Evolutionary conservation across 192 early-diverging fungal species (phyloP).

Genomic region (Jimgerdemannia flammicorona): DNA sequence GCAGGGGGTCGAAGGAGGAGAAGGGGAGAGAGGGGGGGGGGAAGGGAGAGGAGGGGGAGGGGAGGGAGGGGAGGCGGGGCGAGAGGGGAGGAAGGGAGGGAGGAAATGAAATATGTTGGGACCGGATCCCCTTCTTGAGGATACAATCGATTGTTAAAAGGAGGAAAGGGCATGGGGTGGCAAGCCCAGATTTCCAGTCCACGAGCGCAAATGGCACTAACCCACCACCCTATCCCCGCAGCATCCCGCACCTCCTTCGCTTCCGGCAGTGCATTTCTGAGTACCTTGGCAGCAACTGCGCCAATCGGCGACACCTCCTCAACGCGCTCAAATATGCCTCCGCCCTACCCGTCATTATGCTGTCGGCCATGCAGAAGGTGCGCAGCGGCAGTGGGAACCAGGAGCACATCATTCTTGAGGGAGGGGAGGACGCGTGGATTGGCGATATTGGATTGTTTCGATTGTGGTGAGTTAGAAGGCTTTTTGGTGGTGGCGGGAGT

Average conservation of each 20-base stretch:
- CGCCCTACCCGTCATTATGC: constrained; percentile 70
- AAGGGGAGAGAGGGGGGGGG: not conserved
- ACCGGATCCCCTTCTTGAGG: constrained; percentile 3
- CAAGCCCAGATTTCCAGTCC: no score
- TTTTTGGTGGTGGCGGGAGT: no score
- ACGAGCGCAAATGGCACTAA: no score
- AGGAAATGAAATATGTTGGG: not conserved
- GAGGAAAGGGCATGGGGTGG: no score
- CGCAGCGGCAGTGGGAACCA: constrained; percentile 29
- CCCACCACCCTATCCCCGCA: no score
- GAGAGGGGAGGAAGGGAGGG: not conserved
- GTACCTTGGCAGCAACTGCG: constrained; percentile 53
- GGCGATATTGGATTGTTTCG: constrained; percentile 20
- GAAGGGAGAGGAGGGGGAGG: no score
- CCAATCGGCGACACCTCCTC: constrained; percentile 66
- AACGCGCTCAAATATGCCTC: constrained; percentile 94
- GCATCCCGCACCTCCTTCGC: constrained; percentile 75
- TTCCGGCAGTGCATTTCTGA: constrained; percentile 78
- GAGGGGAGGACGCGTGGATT: constrained; percentile 24
- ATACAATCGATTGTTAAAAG: no score
- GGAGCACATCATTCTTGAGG: no score
- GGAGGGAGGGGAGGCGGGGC: no score
- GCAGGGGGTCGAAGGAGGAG: not conserved
- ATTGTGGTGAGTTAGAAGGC: constrained; percentile 33
- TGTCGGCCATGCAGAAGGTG: constrained; percentile 47